Evolutionary conservation across 78 protist species (phyloP), one percentile per base, ranked within the genome.

Genomic region (Monosiga brevicollis): DNA sequence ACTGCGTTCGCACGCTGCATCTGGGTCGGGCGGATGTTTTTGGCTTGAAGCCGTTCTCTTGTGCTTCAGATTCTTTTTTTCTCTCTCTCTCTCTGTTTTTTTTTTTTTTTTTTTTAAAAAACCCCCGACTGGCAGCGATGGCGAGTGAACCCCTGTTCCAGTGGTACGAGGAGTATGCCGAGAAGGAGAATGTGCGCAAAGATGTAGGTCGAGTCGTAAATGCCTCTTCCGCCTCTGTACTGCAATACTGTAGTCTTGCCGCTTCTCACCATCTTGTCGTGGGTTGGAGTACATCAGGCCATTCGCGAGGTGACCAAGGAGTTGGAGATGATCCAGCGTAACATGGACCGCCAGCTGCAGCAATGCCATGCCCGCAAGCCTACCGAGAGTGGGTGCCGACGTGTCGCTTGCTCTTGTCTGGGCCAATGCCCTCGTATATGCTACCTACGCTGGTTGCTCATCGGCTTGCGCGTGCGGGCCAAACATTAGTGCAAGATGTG

Each of bases 291-390:
- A n/a, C n/a, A n/a, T n/a, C 85, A 88, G 42, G 78, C 49, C 39
- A 84, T 88, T 15, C 83, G 83, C 76, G 76, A 39, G 0, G 62
- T 77, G 24, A 42, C 42, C 36, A 83, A 43, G 37, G n/a, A n/a
- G 2, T 83, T 88, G 29, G 91, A 88, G 35, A 79, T 24, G 35
- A 40, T 43, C 22, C 79, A 72, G 23, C 76, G 91, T 38, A 79
- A 80, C 15, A 42, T 88, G 35, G 42, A 20, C 43, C 54, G 38
- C 36, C 24, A 70, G 32, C 73, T 88, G 41, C 86, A 84, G 42
- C n/a, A 49, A 0, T 78, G 78, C 39, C 91, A 88, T 41, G 42
- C 72, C 24, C 77, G 9, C 40, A n/a, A n/a, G n/a, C 49, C 37
- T 74, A 25, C 37, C 32, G 39, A 83, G 24, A 83, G 24, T 62